phyloP scores from a whole-genome alignment of 1,139 yeast species.

The Geotrichum carabidarum region DNA sequence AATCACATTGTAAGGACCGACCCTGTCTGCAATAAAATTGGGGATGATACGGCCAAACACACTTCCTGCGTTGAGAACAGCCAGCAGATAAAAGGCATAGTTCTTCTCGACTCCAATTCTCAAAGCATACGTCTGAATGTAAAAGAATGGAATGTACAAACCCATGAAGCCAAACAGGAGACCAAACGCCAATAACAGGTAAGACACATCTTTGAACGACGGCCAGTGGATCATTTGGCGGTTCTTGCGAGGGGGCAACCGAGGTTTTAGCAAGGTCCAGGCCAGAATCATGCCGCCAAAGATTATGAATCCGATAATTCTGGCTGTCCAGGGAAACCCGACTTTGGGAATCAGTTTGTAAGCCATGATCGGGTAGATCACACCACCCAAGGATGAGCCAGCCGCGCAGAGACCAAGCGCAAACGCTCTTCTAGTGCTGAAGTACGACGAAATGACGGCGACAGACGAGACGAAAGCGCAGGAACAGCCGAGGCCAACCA shows the following conservation, averaged over 20 bases:
- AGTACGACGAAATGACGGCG: constrained; percentile 44
- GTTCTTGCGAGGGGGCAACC: constrained; percentile 33
- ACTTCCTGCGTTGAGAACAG: constrained; percentile 50
- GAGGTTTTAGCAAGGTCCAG: constrained; percentile 25
- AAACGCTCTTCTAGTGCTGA: constrained; percentile 48
- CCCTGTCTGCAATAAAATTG: constrained; percentile 44
- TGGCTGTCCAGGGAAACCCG: constrained; percentile 37
- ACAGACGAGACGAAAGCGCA: constrained; percentile 24
- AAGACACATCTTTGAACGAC: constrained; percentile 33
- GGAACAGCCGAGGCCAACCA: constrained; percentile 48
- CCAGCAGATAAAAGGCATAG: constrained; percentile 37
- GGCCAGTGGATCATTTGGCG: constrained; percentile 31
- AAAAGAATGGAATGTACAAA: constrained; percentile 37
- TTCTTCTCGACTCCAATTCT: constrained; percentile 24
- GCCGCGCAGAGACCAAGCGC: constrained; percentile 55
- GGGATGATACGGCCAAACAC: constrained; percentile 49
- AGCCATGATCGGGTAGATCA: constrained; percentile 34
- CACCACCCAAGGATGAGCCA: constrained; percentile 50
- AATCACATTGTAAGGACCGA: constrained; percentile 46
- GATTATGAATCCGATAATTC: constrained; percentile 33
- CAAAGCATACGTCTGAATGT: constrained; percentile 34
- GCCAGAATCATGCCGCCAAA: constrained; percentile 28
- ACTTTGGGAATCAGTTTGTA: constrained; percentile 29
- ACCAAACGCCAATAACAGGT: constrained; percentile 32
- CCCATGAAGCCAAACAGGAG: constrained; percentile 35